A percentile compares a stretch with the other conserved stretches of the same genome.
phyloP scores from a whole-genome alignment of 345 rosid genomes.

The Toxicodendron radicans region DNA sequence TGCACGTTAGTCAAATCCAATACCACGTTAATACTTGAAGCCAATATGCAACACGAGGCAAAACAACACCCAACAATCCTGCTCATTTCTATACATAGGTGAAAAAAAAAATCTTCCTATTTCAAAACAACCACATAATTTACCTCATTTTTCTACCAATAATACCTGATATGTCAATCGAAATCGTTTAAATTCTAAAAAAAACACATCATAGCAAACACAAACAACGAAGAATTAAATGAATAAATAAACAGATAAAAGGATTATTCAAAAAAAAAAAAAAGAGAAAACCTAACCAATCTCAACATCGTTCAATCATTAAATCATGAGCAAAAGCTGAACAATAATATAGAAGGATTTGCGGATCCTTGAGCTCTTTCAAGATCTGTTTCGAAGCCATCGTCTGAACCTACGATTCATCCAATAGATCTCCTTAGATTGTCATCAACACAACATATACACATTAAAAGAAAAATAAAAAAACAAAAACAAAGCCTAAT shows the following conservation, averaged over 20 bases:
- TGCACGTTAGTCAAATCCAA: background rate
- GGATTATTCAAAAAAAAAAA: background rate
- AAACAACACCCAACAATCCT: background rate
- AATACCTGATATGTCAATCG: background rate
- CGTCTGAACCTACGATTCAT: constrained; percentile 35
- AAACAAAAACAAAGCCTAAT: constrained; percentile 15
- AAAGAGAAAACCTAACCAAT: background rate
- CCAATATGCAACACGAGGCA: background rate
- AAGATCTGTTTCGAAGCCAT: constrained; percentile 88
- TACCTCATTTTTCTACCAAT: background rate
- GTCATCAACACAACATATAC: constrained; percentile 3
- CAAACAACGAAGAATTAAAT: background rate
- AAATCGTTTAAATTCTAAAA: background rate
- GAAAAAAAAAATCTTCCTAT: background rate
- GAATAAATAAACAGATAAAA: background rate
- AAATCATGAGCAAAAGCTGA: background rate
- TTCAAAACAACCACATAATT: background rate
- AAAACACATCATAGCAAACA: background rate
- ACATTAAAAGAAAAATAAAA: constrained; percentile 2
- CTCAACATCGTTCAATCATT: background rate
- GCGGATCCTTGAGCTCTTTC: constrained; percentile 82
- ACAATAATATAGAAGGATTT: constrained; percentile 24
- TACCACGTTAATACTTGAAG: background rate
- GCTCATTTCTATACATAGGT: background rate
- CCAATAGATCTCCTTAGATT: constrained; percentile 9